These are phyloP conservation scores for Neurospora cerealis DNA, from an alignment of 495 filamentous ascomycete species.

Conservation along the genomic window DNA sequence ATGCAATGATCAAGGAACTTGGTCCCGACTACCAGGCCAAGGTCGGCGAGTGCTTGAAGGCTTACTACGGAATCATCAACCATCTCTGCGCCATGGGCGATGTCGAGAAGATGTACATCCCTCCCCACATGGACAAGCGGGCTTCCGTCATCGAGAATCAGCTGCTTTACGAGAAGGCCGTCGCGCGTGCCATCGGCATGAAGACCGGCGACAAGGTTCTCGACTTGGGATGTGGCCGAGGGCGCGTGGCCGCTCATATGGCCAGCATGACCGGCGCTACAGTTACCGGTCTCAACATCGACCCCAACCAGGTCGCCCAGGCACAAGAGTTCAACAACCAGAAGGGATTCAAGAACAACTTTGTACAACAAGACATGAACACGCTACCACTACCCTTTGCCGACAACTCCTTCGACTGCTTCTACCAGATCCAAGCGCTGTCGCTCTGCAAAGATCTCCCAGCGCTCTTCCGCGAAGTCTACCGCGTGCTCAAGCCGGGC, in stretches of 20 bases:
- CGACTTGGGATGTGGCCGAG: conserved; percentile 52
- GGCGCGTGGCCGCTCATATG: conserved; percentile 54
- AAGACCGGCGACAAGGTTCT: conserved; percentile 41
- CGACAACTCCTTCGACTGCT: conserved; percentile 47
- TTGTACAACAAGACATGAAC: conserved; percentile 50
- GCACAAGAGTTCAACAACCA: conserved; percentile 42
- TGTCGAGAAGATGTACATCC: conserved; percentile 62
- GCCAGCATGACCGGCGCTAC: conserved; percentile 42
- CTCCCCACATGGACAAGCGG: conserved; percentile 50
- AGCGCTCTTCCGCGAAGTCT: conserved; percentile 43
- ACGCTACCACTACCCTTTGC: conserved; percentile 47
- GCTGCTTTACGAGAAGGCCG: conserved; percentile 50
- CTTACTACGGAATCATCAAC: conserved; percentile 55
- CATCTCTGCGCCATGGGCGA: conserved; percentile 57
- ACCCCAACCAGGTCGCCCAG: conserved; percentile 51
- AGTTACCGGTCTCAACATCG: conserved; percentile 53
- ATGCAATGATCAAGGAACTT: conserved; percentile 46
- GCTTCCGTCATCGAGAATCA: conserved; percentile 43
- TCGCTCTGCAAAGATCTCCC: conserved; percentile 48
- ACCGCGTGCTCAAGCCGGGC: conserved; percentile 48
- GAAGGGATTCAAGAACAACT: conserved; percentile 40
- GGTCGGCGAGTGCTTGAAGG: conserved; percentile 48
- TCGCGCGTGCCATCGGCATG: conserved; percentile 44
- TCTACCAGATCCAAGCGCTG: conserved; percentile 57
- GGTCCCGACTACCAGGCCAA: conserved; percentile 48